phyloP scores from a whole-genome alignment of 2,329 filamentous ascomycete species.

The Fusarium chaquense region DNA sequence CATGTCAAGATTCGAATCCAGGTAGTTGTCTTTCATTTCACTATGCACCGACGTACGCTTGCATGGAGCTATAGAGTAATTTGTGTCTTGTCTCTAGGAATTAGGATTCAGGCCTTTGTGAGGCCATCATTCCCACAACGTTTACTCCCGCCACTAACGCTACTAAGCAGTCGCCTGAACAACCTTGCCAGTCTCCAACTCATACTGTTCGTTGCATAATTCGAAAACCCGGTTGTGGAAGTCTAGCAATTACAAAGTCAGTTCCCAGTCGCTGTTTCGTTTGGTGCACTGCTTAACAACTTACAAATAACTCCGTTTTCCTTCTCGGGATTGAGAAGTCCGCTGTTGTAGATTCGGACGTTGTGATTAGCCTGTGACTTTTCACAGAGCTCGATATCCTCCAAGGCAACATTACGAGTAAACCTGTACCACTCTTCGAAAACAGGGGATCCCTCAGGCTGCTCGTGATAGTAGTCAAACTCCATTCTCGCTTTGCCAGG shows the following conservation, averaged over 20 bases:
- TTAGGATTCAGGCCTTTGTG: too few relatives aligned
- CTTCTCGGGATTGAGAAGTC: constrained; percentile 66
- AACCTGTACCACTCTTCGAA: constrained; percentile 69
- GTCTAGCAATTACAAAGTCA: constrained; percentile 8
- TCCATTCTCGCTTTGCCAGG: constrained; percentile 66
- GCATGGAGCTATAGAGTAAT: too few relatives aligned
- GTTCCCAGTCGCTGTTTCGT: background rate
- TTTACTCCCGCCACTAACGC: background rate
- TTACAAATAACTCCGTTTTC: constrained; percentile 62
- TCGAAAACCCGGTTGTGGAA: constrained; percentile 32
- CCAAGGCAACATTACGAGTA: constrained; percentile 66
- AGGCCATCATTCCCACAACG: background rate
- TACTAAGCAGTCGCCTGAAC: background rate
- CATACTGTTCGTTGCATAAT: constrained; percentile 25
- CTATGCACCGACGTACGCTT: too few relatives aligned
- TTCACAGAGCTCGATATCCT: constrained; percentile 69
- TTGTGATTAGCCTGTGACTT: constrained; percentile 66
- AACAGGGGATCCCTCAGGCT: constrained; percentile 58
- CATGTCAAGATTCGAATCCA: too few relatives aligned
- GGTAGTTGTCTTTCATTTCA: too few relatives aligned
- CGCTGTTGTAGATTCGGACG: constrained; percentile 65
- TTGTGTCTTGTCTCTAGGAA: background rate
- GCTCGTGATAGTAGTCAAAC: constrained; percentile 69
- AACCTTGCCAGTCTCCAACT: constrained; percentile 3
- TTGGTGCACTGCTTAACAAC: background rate